Base-by-base conservation (phyloP, 148 eudicot genomes). In the Tetragonia tetragonoides region DNA sequence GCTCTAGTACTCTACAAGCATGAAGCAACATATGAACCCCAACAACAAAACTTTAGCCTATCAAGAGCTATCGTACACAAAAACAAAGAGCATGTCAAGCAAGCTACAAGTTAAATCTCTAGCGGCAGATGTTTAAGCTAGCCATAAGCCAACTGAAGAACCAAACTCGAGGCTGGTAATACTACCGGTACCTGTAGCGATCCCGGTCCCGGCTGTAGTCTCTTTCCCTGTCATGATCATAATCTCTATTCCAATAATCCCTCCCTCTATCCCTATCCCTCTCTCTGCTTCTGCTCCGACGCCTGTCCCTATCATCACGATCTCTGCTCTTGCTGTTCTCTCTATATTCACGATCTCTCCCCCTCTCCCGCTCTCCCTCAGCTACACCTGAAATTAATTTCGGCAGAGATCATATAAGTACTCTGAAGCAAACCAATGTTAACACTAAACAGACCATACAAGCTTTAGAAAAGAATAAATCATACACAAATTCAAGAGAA, bases 191-290 rank as follows among this genome's bases (percentile, higher is more conserved):
- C 75, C 90, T 80, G 77, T 92, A 91, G 16, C 88, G 92, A 28
- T 84, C 91, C 69, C 91, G 66, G 65, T 88, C 97, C 42, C 92
- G 85, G 61, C 85, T 87, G 83, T 89, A 76, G 15, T 87, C 94
- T 73, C 90, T 78, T 41, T 87, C 89, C 38, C 88, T 82, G 39
- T 82, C 90, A 56, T 87, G 81, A 38, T 85, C 88, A 37, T 87
- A 79, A 70, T 77, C 83, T 73, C 85, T 81, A 59, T 82, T 82
- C 74, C 82, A 76, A 76, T 84, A 78, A 18, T 87, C 90, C 77
- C 90, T 85, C 64, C 86, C 88, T 62, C 93, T 85, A 53, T 85
- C 64, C 64, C 64, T 60, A 21, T 60, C 64, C 64, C 28, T 76
- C 54, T 91, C 94, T 78, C 89, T 83, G 68, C 90, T 88, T 83